Base-by-base conservation (phyloP, 1,284 basidiomycete genomes). In the Kalmanozyma brasiliensis region DNA sequence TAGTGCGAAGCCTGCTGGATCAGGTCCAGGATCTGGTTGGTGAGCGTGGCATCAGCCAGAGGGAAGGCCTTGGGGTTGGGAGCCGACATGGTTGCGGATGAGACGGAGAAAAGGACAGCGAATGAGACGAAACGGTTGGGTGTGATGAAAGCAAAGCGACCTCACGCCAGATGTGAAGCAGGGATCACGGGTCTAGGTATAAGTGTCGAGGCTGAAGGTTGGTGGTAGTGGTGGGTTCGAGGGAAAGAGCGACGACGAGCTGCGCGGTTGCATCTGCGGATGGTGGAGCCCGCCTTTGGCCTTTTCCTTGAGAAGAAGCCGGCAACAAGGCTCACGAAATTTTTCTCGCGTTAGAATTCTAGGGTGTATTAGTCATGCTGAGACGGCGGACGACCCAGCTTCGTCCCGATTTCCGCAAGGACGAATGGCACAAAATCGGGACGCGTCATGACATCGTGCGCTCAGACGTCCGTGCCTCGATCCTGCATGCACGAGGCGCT, bases 61-160 rank as follows among this genome's bases (percentile, higher is more conserved):
- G 96, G 96, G 89, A 93, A 98, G 58, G 94, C 94, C 86, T 94
- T 96, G 74, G 86, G 84, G 85, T 87, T 87, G 73, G 67, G 59
- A 32, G 71, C 72, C 24, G 77, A 74, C 74, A 74, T 74, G 45
- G 46, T 58, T 52, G 40, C 52, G 20, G 41, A 40, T 41, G 44
- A 29, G 45, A 45, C 23, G 36, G 44, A 37, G 32, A 11, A 43
- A 23, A 10, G 24, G 40, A 10, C 26, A 44, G 16, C 17, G 32
- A 3, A 24, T 22, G 42, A 48, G 22, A 42, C 6, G 32, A 35
- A 29, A 57, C 11, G 20, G 20, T 24, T 13, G 6, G 17, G n/a
- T 36, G 52, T 24, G 45, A n/a, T 32, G 3, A 44, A 23, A 38
- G 20, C 34, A 26, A n/a, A 52, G 56, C 55, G 68, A 71, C 70